Evolutionary conservation across 1,139 yeast species (phyloP).

Genomic region (Scheffersomyces titani): DNA sequence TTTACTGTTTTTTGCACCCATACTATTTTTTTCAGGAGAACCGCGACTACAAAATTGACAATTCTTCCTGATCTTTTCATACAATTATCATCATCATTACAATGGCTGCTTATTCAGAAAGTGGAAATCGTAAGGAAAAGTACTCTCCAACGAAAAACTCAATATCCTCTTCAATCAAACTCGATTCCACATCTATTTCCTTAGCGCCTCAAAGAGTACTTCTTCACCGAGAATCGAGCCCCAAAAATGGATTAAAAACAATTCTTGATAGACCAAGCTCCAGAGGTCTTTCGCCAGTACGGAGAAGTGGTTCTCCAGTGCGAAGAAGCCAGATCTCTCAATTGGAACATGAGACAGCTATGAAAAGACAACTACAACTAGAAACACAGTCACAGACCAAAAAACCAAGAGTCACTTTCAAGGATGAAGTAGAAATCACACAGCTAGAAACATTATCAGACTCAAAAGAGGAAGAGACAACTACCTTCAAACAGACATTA

Average conservation of each 20-base stretch:
- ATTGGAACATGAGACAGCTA: conserved; percentile 20
- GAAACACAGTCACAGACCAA: background rate
- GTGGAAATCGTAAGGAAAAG: conserved; percentile 14
- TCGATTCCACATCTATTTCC: background rate
- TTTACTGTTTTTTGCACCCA: background rate
- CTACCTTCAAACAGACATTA: background rate
- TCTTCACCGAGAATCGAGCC: background rate
- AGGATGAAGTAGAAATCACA: background rate
- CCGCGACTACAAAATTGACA: background rate
- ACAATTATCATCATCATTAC: background rate
- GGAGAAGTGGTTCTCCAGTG: conserved; percentile 40
- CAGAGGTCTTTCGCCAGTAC: conserved; percentile 25
- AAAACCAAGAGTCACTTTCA: background rate
- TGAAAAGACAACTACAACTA: conserved; percentile 1
- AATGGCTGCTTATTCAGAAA: conserved; percentile 8
- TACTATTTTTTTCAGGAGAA: background rate
- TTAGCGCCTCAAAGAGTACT: conserved; percentile 4
- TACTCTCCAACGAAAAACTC: conserved; percentile 17
- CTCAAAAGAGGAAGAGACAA: background rate
- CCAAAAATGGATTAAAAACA: conserved; percentile 11
- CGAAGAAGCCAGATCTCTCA: conserved; percentile 32
- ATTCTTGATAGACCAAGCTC: conserved; percentile 7
- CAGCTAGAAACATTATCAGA: background rate
- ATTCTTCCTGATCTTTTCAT: background rate
- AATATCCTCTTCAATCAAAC: conserved; percentile 2